Conservation (phyloP, 768 basidiomycete genomes). For the Tylopilus plumbeoviolaceoides region DNA sequence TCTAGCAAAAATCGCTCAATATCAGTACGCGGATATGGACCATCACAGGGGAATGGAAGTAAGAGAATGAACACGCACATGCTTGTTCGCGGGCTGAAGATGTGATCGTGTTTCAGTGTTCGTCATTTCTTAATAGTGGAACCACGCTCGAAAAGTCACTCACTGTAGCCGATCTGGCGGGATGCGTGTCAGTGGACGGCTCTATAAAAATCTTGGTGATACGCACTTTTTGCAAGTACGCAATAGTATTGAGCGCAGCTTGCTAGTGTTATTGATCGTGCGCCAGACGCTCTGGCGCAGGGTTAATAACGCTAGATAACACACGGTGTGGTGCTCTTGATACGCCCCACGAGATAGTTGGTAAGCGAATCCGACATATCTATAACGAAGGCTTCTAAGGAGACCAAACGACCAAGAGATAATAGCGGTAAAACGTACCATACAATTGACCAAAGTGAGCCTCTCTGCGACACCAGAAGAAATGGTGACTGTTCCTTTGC, state of each 20-base stretch:
- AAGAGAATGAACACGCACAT: slow-evolving; percentile 36
- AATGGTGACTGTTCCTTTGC: slow-evolving; percentile 38
- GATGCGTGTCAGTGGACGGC: neutral
- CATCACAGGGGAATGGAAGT: no score
- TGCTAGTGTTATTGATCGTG: no score
- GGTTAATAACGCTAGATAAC: no score
- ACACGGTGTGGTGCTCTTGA: neutral
- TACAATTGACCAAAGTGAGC: slow-evolving; percentile 80
- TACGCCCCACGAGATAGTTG: neutral
- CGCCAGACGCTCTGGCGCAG: no score
- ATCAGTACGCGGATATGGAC: neutral
- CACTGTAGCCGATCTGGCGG: slow-evolving; percentile 67
- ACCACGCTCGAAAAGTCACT: slow-evolving; percentile 23
- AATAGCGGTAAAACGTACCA: slow-evolving; percentile 42
- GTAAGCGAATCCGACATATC: slow-evolving; percentile 57
- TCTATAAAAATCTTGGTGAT: neutral
- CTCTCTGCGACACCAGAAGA: slow-evolving; percentile 56
- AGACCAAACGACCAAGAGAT: neutral
- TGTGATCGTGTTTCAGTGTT: neutral
- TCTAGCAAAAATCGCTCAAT: slow-evolving; percentile 34
- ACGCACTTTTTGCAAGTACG: slow-evolving; percentile 62
- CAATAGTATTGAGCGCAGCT: slow-evolving; percentile 72
- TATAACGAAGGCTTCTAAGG: slow-evolving; percentile 25
- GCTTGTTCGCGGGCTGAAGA: slow-evolving; percentile 70
- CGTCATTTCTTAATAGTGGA: neutral